A percentile compares a stretch with the other conserved stretches of the same genome.
Conservation (phyloP, 1,284 basidiomycete genomes). For the Vanrija pseudolonga region DNA sequence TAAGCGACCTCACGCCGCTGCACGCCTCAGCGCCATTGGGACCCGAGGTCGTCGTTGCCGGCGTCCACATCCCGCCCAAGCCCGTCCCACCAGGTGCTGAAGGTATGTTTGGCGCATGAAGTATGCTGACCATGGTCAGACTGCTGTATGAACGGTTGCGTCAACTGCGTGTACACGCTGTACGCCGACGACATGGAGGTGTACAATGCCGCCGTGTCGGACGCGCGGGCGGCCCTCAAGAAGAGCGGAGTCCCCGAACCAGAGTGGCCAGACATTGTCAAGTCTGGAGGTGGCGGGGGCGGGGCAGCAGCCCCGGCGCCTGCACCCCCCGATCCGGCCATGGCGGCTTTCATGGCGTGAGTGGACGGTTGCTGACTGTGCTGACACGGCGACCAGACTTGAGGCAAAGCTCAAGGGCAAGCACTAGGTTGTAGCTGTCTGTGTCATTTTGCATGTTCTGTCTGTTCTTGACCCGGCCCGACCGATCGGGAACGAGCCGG, state of each 20-base stretch:
- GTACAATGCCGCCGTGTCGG: slow-evolving; percentile 59
- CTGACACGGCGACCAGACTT: slow-evolving; percentile 2
- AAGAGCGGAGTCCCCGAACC: slow-evolving; percentile 55
- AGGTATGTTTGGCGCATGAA: slow-evolving; percentile 21
- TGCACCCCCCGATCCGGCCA: slow-evolving; percentile 6
- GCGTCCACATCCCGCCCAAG: slow-evolving; percentile 35
- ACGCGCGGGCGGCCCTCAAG: slow-evolving; percentile 56
- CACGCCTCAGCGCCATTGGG: neutral
- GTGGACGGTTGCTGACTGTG: neutral
- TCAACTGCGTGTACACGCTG: slow-evolving; percentile 80
- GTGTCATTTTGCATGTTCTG: too few species aligned
- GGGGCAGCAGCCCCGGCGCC: neutral
- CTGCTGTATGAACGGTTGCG: slow-evolving; percentile 90
- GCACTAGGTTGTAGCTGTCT: neutral
- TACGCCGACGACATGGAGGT: slow-evolving; percentile 71
- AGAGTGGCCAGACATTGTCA: slow-evolving; percentile 62
- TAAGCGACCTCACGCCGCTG: neutral
- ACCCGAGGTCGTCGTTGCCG: slow-evolving; percentile 23
- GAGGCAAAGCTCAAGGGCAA: slow-evolving; percentile 1
- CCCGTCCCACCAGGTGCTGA: slow-evolving; percentile 40
- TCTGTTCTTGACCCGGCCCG: too few species aligned
- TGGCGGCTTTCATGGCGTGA: slow-evolving; percentile 21
- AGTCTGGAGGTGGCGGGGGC: slow-evolving; percentile 14
- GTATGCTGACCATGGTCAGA: slow-evolving; percentile 52
- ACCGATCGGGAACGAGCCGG: too few species aligned